A percentile compares a stretch with the other conserved stretches of the same genome.
Evolutionary conservation across 306 rosid genomes (phyloP).

Genomic region (Arachis stenosperma): DNA sequence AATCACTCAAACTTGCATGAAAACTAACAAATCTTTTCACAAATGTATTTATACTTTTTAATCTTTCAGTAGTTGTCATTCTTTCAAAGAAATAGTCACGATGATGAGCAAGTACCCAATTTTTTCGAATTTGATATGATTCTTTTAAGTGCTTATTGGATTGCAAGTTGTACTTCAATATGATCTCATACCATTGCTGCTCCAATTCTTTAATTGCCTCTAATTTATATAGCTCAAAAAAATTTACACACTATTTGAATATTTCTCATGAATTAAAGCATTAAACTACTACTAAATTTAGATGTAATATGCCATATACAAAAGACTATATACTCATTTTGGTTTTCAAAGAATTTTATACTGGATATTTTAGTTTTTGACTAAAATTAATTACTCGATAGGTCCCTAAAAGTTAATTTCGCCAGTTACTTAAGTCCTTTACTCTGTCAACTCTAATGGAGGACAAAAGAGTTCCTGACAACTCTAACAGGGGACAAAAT

Average conservation of each 20-base stretch:
- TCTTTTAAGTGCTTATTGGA: slow-evolving; percentile 6
- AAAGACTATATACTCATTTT: too few relatives aligned
- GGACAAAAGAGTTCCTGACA: too few relatives aligned
- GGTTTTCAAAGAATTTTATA: too few relatives aligned
- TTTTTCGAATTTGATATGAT: not conserved
- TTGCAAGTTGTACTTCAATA: not conserved
- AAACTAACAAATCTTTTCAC: not conserved
- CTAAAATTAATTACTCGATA: too few relatives aligned
- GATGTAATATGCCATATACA: slow-evolving; percentile 5
- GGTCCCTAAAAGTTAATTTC: too few relatives aligned
- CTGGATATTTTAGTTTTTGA: too few relatives aligned
- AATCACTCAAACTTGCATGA: too few relatives aligned
- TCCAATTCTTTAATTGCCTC: slow-evolving; percentile 8
- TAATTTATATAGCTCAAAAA: not conserved
- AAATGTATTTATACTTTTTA: not conserved
- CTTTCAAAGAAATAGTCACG: not conserved
- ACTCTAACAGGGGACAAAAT: too few relatives aligned
- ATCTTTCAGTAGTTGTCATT: not conserved
- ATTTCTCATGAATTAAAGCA: not conserved
- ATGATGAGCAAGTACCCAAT: slow-evolving; percentile 4
- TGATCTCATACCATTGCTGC: not conserved
- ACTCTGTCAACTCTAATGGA: too few relatives aligned
- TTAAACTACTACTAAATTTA: slow-evolving; percentile 23
- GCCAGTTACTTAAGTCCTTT: too few relatives aligned
- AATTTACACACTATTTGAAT: not conserved